A percentile compares a stretch with the other conserved stretches of the same genome.
phyloP scores from a whole-genome alignment of 371 early-diverging fungal species.

The Lichtheimia ornata region DNA sequence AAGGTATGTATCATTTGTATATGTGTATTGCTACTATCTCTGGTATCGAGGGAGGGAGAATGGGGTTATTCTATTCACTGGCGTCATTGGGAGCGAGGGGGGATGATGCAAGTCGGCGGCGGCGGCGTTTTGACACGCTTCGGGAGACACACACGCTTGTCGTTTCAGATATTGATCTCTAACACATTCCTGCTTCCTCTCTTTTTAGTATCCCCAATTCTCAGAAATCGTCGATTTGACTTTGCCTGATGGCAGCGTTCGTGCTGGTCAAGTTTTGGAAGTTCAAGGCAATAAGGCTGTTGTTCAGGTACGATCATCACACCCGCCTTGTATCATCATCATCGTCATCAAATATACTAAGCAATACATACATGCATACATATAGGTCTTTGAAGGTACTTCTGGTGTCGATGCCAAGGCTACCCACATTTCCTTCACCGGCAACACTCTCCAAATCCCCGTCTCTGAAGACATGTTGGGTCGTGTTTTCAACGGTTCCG shows the following conservation, averaged over 20 bases:
- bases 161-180: not conserved
- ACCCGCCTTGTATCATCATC: not conserved
- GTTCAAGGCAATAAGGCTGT: constrained; percentile 98
- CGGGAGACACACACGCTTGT: not conserved
- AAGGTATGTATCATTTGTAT: constrained; percentile 62
- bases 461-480: constrained; percentile 99
- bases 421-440: constrained; percentile 98
- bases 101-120: not conserved
- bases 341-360: constrained; percentile 2
- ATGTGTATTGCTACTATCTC: constrained; percentile 2
- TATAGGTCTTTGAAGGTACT: constrained; percentile 99
- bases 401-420: constrained; percentile 98
- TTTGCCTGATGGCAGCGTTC: constrained; percentile 95
- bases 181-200: not conserved
- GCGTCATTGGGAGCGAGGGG: not conserved
- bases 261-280: constrained; percentile 99
- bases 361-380: no score
- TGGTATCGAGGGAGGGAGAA: not conserved
- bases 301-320: constrained; percentile 81
- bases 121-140: constrained; percentile 17
- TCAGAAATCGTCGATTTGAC: constrained; percentile 99
- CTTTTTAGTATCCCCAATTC: constrained; percentile 90
- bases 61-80: constrained; percentile 12
- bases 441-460: constrained; percentile 97
- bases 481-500: constrained; percentile 99